Evolutionary conservation across 345 rosid genomes (phyloP).

Genomic region (Citrus maxima): DNA sequence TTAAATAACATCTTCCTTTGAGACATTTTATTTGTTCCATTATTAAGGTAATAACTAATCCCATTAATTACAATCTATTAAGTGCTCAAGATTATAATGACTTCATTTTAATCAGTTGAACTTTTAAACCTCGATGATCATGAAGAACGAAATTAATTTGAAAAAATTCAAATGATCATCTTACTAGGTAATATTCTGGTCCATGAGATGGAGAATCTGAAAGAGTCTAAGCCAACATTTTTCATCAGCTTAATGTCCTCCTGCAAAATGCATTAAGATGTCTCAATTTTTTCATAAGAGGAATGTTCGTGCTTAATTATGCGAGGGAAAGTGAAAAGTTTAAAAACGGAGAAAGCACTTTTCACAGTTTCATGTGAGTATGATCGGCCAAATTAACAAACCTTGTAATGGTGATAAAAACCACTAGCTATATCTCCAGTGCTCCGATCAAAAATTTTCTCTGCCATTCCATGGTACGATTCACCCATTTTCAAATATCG

Average conservation of each 20-base stretch:
- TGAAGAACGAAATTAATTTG: too few relatives aligned
- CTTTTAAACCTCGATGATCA: background rate
- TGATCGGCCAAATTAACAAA: background rate
- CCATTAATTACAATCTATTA: too few relatives aligned
- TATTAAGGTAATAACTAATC: too few relatives aligned
- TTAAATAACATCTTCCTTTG: too few relatives aligned
- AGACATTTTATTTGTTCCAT: too few relatives aligned
- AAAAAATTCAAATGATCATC: background rate
- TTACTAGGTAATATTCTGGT: constrained; percentile 32
- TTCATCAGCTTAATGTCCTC: constrained; percentile 29
- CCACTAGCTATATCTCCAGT: constrained; percentile 21
- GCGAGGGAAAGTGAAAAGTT: too few relatives aligned
- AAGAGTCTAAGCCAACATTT: constrained; percentile 28
- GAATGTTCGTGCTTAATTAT: background rate
- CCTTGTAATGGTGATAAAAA: constrained; percentile 30
- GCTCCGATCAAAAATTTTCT: background rate
- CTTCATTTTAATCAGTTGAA: too few relatives aligned
- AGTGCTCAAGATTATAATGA: too few relatives aligned
- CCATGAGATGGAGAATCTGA: constrained; percentile 34
- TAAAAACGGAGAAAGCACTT: too few relatives aligned
- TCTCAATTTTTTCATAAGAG: too few relatives aligned
- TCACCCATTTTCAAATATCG: too few relatives aligned
- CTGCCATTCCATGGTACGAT: background rate
- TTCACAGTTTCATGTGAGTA: too few relatives aligned
- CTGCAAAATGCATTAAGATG: background rate